Base-by-base conservation (phyloP, 2,329 filamentous ascomycete genomes). In the Botrytis fabae region DNA sequence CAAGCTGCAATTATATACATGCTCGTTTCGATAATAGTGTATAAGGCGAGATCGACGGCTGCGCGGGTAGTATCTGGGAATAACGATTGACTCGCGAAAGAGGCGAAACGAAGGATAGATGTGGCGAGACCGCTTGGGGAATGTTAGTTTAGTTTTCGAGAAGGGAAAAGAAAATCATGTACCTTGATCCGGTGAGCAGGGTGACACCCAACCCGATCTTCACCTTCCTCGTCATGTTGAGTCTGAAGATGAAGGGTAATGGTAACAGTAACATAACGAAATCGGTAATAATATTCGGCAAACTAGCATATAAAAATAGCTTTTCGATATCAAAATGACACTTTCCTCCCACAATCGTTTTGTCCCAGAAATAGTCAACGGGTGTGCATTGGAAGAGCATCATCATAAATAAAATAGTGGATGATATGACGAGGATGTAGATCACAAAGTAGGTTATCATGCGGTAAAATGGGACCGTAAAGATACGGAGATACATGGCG, bases 291-390 rank as follows among this genome's bases (percentile, higher is more conserved):
- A 84, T 82, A 68, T 83, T 84, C 6, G 83, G 83, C 0, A 85
- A 80, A 7, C 81, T 81, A 59, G 76, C 85, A 85, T n/a, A 82
- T 83, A 66, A 85, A 81, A 68, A 85, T 84, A 4, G 79, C 81
- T 4, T 74, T 79, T 75, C 71, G 18, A 74, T 54, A 70, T 73
- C 38, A 22, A 73, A 51, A 44, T 69, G 71, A 28, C 74, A 75
- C 65, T 73, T 62, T 44, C 74, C 74, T 4, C 64, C 72, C 25
- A 46, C 20, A 9, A 76, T 70, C 5, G 73, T 51, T 70, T 75
- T 76, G 18, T 76, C 71, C 75, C 75, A 76, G 51, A 72, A 73
- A 70, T 72, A 75, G 38, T 69, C 51, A 10, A 75, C 69, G 12
- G 75, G 74, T 1, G 69, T 72, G 66, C 75, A 76, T 60, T 75